Evolutionary conservation across 257 asterid species (phyloP).

Genomic region (Capsicum pubescens): DNA sequence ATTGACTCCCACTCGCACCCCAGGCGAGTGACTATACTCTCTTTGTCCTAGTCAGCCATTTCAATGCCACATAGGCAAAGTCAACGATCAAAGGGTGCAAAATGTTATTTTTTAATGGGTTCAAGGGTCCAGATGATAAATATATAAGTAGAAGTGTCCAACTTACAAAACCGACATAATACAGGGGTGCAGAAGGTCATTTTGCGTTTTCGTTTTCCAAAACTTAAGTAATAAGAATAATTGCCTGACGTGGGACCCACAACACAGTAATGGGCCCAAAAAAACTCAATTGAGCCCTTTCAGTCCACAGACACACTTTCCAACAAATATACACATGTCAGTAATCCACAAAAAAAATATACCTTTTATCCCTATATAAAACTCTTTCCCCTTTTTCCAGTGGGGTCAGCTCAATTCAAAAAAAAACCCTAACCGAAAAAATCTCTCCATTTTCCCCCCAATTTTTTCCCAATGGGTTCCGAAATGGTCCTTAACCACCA

Average conservation of each 20-base stretch:
- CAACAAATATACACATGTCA: background rate
- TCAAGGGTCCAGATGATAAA: too few species aligned
- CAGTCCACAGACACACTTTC: background rate
- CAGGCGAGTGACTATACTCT: too few species aligned
- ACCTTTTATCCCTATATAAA: background rate
- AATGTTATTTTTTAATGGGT: too few species aligned
- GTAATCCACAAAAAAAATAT: background rate
- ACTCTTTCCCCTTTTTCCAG: background rate
- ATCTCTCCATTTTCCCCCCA: background rate
- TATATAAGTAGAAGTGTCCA: too few species aligned
- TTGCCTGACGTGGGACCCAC: background rate
- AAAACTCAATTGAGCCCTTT: conserved; percentile 18
- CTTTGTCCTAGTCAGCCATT: too few species aligned
- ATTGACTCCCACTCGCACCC: too few species aligned
- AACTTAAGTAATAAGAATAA: background rate
- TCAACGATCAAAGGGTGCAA: too few species aligned
- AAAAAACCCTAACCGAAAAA: background rate
- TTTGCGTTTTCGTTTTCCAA: background rate
- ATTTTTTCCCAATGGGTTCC: conserved; percentile 24
- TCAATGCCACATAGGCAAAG: too few species aligned
- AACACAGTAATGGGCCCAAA: background rate
- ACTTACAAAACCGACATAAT: too few species aligned
- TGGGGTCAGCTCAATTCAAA: conserved; percentile 9
- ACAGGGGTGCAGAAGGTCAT: too few species aligned
- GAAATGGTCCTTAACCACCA: conserved; percentile 7